Evolutionary conservation across 164 flowering plant species (phyloP).

Genomic region (Warburgia ugandensis): DNA sequence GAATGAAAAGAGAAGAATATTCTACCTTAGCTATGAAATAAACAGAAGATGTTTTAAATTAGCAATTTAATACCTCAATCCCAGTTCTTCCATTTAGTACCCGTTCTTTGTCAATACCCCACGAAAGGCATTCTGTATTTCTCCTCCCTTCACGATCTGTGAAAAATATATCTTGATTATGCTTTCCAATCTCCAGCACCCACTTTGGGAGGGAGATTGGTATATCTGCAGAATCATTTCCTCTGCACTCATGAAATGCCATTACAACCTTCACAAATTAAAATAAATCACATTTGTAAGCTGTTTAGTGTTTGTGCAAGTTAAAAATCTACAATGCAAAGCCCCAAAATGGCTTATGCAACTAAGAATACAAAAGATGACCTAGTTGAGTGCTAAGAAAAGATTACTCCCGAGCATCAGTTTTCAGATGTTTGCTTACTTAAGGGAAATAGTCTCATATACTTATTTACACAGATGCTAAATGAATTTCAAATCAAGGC

Average conservation of each 20-base stretch:
- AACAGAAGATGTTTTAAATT: background rate
- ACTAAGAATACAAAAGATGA: background rate
- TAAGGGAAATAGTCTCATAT: too few species aligned
- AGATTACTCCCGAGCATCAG: too few species aligned
- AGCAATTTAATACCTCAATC: conserved; percentile 47
- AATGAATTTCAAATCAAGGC: too few species aligned
- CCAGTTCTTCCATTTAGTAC: conserved; percentile 78
- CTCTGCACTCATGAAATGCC: conserved; percentile 86
- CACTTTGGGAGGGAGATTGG: conserved; percentile 73
- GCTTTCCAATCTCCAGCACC: conserved; percentile 77
- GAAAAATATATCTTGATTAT: conserved; percentile 76
- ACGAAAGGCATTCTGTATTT: conserved; percentile 69
- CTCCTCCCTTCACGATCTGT: conserved; percentile 82
- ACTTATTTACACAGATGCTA: too few species aligned
- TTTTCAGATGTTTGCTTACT: too few species aligned
- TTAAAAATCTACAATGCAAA: too few species aligned
- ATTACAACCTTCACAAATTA: conserved; percentile 54
- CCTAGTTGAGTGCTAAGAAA: background rate
- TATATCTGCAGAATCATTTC: conserved; percentile 42
- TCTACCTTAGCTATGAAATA: background rate
- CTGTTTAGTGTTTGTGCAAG: too few species aligned
- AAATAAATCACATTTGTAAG: conserved; percentile 2
- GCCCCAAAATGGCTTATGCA: background rate
- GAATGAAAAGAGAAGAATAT: background rate
- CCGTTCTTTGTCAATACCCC: conserved; percentile 86